Evolutionary conservation across 805 yeast genomes (phyloP).

Genomic region (Middelhovenomyces tepae): DNA sequence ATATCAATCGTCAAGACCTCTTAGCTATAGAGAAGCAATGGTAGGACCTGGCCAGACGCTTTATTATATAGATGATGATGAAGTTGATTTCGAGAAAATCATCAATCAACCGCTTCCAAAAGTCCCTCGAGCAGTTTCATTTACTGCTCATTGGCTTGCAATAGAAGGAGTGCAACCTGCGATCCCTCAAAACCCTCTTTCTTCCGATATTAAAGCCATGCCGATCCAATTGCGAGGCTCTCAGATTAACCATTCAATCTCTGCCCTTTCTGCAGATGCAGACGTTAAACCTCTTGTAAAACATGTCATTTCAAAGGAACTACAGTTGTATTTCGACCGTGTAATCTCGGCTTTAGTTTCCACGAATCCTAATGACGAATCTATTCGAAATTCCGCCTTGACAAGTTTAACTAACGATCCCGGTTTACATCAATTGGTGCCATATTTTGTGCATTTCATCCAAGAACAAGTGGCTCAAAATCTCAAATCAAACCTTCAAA

Average conservation of each 20-base stretch:
- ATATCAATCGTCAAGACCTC: conserved; percentile 43
- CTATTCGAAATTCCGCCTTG: conserved; percentile 68
- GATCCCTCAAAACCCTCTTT: conserved; percentile 88
- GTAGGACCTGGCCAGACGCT: conserved; percentile 89
- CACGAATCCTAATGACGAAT: conserved; percentile 35
- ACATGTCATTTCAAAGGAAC: conserved; percentile 88
- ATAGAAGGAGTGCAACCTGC: conserved; percentile 98
- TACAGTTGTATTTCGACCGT: conserved; percentile 87
- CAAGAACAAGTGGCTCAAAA: conserved; percentile 93
- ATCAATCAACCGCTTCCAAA: conserved; percentile 92
- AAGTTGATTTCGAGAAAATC: conserved; percentile 86
- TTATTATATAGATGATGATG: conserved; percentile 85
- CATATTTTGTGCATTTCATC: conserved; percentile 90
- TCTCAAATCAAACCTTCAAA: conserved; percentile 51
- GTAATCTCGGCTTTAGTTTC: conserved; percentile 66
- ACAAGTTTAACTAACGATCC: conserved; percentile 83
- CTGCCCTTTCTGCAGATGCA: conserved; percentile 39
- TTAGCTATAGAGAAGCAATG: conserved; percentile 77
- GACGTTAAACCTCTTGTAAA: conserved; percentile 85
- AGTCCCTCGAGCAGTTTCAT: conserved; percentile 86
- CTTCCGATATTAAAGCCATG: conserved; percentile 61
- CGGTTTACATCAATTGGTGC: conserved; percentile 92
- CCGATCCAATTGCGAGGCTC: conserved; percentile 83
- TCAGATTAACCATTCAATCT: conserved; percentile 52
- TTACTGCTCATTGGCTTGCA: conserved; percentile 91